Percentiles rank a stretch among this genome's conserved stretches.
Evolutionary conservation across 441 rosid genomes (phyloP).

Genomic region (Metrosideros polymorpha): DNA sequence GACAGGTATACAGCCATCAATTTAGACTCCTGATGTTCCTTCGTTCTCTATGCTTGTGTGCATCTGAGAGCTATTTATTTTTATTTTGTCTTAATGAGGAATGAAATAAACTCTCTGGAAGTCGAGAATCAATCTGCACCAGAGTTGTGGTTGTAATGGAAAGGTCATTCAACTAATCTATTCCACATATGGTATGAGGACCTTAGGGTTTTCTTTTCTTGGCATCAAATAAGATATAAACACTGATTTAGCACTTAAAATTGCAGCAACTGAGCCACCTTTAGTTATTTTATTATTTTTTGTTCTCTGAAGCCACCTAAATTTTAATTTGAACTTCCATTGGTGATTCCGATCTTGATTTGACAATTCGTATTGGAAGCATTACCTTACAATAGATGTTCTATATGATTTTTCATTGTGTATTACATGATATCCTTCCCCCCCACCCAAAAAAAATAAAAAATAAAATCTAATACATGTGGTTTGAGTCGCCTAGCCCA

Average conservation of each 20-base stretch:
- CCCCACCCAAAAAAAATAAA: neutral
- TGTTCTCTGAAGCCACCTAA: neutral
- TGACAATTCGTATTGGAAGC: neutral
- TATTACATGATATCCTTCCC: neutral
- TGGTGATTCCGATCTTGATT: neutral
- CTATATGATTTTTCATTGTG: neutral
- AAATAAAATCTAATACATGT: neutral
- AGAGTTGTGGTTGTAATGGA: neutral
- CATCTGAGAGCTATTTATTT: neutral
- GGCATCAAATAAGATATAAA: neutral
- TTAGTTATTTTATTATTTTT: neutral
- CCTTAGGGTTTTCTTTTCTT: neutral
- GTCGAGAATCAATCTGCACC: neutral
- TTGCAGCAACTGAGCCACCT: neutral
- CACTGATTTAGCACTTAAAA: neutral
- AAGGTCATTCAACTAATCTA: neutral
- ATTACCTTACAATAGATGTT: neutral
- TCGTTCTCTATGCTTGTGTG: neutral
- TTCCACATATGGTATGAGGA: neutral
- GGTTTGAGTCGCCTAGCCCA: neutral
- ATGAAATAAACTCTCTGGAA: neutral
- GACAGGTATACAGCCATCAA: constrained; percentile 44
- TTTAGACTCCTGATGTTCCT: neutral
- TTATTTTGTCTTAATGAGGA: neutral
- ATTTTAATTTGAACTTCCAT: neutral